Percentiles rank a stretch among this genome's conserved stretches.
Evolutionary conservation across 805 yeast genomes (phyloP).

Genomic region (Saturnispora serradocipensis): DNA sequence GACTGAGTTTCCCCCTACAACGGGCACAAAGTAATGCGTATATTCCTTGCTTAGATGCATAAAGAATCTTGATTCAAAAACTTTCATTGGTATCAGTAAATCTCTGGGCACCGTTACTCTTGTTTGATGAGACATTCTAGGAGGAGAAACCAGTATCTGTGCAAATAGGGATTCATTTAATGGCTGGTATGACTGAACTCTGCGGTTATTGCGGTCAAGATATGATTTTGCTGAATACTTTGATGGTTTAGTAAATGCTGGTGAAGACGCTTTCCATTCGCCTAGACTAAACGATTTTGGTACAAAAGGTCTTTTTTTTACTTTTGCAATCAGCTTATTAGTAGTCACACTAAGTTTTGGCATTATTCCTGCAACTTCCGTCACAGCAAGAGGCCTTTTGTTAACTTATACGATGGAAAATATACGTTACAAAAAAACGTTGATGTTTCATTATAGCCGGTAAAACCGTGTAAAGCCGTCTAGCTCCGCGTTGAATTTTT

Average conservation of each 20-base stretch:
- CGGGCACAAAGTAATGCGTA: neutral
- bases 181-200: conserved; percentile 17
- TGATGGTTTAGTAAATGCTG: conserved; percentile 19
- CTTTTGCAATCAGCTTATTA: neutral
- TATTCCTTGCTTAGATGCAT: neutral
- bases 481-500: neutral
- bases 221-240: conserved; percentile 18
- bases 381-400: neutral
- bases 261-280: conserved; percentile 7
- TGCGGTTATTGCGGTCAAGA: conserved; percentile 8
- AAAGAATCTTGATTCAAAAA: conserved; percentile 8
- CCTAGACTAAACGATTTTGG: neutral
- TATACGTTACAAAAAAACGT: neutral
- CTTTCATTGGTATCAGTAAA: conserved; percentile 28
- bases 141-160: conserved; percentile 32
- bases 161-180: conserved; percentile 32
- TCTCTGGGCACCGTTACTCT: conserved; percentile 32
- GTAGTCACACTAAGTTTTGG: neutral
- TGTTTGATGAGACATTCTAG: conserved; percentile 32
- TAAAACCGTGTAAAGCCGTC: neutral
- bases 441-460: neutral
- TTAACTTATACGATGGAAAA: neutral
- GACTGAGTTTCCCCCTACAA: neutral
- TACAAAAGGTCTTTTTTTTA: neutral
- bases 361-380: neutral